phyloP scores from a whole-genome alignment of 768 basidiomycete species.

The Pleurotus citrinopileatus region DNA sequence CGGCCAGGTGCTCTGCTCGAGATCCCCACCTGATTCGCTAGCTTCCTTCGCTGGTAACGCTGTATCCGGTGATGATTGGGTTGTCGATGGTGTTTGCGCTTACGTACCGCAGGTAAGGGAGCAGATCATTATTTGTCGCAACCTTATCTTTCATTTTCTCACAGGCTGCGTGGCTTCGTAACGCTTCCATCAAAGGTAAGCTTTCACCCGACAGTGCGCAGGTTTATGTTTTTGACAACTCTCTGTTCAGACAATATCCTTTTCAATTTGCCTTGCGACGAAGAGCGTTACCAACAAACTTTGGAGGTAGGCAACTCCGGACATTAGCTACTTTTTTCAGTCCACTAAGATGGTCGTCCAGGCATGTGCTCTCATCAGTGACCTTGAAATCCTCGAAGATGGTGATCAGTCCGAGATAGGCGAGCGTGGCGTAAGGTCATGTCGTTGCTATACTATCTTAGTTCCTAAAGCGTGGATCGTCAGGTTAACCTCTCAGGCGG shows the following conservation, averaged over 20 bases:
- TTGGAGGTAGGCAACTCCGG: constrained; percentile 57
- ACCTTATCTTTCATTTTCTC: constrained; percentile 19
- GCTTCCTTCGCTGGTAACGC: constrained; percentile 49
- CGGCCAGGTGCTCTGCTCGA: constrained; percentile 79
- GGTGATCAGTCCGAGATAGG: constrained; percentile 88
- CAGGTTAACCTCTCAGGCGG: constrained; percentile 57
- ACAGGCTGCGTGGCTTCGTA: constrained; percentile 59
- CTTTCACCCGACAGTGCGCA: not conserved
- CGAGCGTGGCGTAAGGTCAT: constrained; percentile 65
- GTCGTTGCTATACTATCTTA: constrained; percentile 2
- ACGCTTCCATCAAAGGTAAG: constrained; percentile 58
- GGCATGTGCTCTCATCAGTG: constrained; percentile 67
- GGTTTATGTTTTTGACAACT: too few relatives aligned
- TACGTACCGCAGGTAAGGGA: constrained; percentile 75
- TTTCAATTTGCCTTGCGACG: constrained; percentile 74
- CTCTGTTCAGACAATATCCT: constrained; percentile 73
- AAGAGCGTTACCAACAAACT: constrained; percentile 59
- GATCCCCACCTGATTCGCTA: constrained; percentile 79
- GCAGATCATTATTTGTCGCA: constrained; percentile 25
- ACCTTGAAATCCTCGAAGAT: constrained; percentile 82
- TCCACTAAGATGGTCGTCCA: constrained; percentile 18
- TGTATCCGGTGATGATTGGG: constrained; percentile 61
- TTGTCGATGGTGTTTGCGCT: constrained; percentile 75
- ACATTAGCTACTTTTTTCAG: constrained; percentile 32
- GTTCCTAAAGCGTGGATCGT: constrained; percentile 25